Conservation (phyloP, 2,329 filamentous ascomycete species). For the Stagonosporopsis chrysanthemi region DNA sequence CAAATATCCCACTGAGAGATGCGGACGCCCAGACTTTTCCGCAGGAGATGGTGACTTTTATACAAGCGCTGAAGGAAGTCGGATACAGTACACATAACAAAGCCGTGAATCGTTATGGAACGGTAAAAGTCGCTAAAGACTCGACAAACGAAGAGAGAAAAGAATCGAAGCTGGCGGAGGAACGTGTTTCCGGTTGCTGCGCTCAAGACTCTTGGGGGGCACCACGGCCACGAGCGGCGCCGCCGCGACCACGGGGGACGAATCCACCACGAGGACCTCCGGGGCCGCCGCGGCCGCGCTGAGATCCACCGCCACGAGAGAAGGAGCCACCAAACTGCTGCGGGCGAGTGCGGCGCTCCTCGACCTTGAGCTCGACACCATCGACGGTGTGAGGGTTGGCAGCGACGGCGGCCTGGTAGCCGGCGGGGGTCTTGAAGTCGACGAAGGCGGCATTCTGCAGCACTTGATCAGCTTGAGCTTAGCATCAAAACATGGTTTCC, state of each 20-base stretch:
- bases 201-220: constrained; percentile 46
- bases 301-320: constrained; percentile 53
- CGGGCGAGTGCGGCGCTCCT: constrained; percentile 77
- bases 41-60: constrained; percentile 48
- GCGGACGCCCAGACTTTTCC: constrained; percentile 47
- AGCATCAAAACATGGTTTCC: not conserved
- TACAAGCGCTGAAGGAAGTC: constrained; percentile 46
- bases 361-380: constrained; percentile 82
- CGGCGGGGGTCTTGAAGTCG: constrained; percentile 83
- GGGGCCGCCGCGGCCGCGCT: constrained; percentile 68
- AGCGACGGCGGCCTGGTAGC: constrained; percentile 81
- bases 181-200: constrained; percentile 6
- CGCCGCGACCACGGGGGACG: constrained; percentile 73
- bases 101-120: constrained; percentile 49
- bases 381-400: constrained; percentile 88
- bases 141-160: constrained; percentile 18
- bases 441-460: constrained; percentile 93
- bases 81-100: constrained; percentile 48
- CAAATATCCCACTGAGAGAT: constrained; percentile 35
- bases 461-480: constrained; percentile 24
- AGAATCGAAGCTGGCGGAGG: constrained; percentile 8
- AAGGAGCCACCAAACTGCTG: constrained; percentile 44
- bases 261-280: constrained; percentile 71
- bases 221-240: constrained; percentile 61
- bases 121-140: constrained; percentile 28